phyloP scores from a whole-genome alignment of 2,329 filamentous ascomycete genomes.

The Epichloe amarillans region DNA sequence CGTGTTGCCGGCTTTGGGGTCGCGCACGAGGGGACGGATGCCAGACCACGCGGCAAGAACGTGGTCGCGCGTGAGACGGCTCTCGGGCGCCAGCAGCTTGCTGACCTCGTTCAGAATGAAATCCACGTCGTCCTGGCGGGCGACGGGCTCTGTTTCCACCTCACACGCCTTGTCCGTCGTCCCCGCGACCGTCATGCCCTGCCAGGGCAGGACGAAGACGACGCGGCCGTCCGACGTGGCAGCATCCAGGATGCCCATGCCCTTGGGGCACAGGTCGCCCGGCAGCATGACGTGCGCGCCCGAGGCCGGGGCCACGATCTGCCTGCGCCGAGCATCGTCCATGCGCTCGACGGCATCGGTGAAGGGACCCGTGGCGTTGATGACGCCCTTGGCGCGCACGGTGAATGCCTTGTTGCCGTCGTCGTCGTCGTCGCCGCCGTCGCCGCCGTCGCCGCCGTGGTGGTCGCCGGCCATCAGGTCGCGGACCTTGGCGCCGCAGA shows the following conservation, averaged over 20 bases:
- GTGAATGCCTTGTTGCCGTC: conserved; percentile 42
- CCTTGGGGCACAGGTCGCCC: conserved; percentile 62
- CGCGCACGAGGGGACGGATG: conserved; percentile 67
- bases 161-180: conserved; percentile 65
- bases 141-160: conserved; percentile 56
- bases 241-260: conserved; percentile 75
- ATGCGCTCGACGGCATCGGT: conserved; percentile 68
- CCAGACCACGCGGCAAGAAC: conserved; percentile 72
- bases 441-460: conserved; percentile 32
- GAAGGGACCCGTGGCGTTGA: conserved; percentile 78
- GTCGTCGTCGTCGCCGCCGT: conserved; percentile 22
- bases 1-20: conserved; percentile 70
- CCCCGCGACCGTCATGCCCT: conserved; percentile 74
- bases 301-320: conserved; percentile 68
- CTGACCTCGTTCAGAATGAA: conserved; percentile 72
- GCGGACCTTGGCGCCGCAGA: conserved; percentile 48
- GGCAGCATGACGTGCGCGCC: conserved; percentile 76
- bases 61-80: conserved; percentile 59
- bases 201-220: conserved; percentile 79
- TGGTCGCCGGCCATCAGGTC: conserved; percentile 46
- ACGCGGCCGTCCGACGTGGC: conserved; percentile 74
- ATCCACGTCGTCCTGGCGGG: conserved; percentile 64
- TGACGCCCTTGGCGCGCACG: conserved; percentile 66
- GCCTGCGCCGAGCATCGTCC: conserved; percentile 54
- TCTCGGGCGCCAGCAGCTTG: conserved; percentile 63